These are phyloP conservation scores for Leptodontidium sp. DNA, from an alignment of 2,329 filamentous ascomycete species.

Conservation along the genomic window DNA sequence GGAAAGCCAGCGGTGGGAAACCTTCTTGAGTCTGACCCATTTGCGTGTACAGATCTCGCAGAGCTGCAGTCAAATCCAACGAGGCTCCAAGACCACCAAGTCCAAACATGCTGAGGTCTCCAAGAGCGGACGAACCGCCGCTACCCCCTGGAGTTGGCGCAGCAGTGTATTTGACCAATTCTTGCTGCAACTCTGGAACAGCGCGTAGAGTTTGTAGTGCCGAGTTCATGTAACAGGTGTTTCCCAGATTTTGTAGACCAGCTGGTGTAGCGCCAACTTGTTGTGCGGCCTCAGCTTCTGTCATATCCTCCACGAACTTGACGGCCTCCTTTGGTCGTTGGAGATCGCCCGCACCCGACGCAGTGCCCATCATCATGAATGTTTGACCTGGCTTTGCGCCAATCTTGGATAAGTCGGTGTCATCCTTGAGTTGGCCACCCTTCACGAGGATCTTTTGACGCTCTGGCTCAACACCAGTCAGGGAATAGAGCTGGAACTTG, in stretches of 20 bases:
- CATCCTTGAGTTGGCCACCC: constrained; percentile 94
- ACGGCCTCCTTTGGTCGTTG: constrained; percentile 80
- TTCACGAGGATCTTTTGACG: constrained; percentile 97
- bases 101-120: constrained; percentile 55
- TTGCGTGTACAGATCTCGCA: constrained; percentile 85
- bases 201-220: constrained; percentile 90
- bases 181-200: constrained; percentile 89
- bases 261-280: constrained; percentile 86
- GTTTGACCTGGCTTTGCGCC: constrained; percentile 85
- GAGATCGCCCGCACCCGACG: constrained; percentile 66
- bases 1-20: constrained; percentile 84
- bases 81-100: constrained; percentile 56
- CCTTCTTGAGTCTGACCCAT: constrained; percentile 90
- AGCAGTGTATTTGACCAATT: constrained; percentile 71
- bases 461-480: constrained; percentile 95
- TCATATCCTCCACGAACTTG: constrained; percentile 98
- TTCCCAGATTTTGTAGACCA: constrained; percentile 90
- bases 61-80: constrained; percentile 76
- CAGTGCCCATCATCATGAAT: constrained; percentile 97
- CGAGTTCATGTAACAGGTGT: constrained; percentile 98
- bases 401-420: constrained; percentile 84
- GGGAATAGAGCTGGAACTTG: constrained; percentile 93
- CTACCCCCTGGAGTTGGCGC: constrained; percentile 38
- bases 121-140: constrained; percentile 44
- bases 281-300: constrained; percentile 86